Base-by-base conservation (phyloP, 495 filamentous ascomycete genomes). In the Xylaria telfairii region DNA sequence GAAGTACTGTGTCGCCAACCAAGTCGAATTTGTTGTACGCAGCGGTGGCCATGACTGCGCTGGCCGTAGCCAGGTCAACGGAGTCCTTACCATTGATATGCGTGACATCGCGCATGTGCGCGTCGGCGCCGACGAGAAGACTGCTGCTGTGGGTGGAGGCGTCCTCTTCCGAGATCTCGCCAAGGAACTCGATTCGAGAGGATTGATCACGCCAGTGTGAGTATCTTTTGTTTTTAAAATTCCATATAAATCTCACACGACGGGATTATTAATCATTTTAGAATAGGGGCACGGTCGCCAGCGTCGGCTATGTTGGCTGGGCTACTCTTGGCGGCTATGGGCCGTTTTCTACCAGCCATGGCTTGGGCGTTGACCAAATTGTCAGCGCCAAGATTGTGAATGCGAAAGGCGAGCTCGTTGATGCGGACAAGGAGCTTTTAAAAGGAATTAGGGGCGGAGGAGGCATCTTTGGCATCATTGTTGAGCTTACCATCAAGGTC, bases 401-500 rank as follows among this genome's bases (percentile, higher is more conserved):
- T 13, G 76, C 79, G 13, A 73, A 74, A n/a, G 78, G 76, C 30
- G 69, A 77, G 46, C 47, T 80, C 3, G 39, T 81, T 12, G 74
- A 76, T 30, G 73, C 72, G n/a, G 69, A 68, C 41, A 26, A 75
- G 0, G 80, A n/a, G n/a, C n/a, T n/a, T n/a, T n/a, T n/a, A n/a
- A n/a, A n/a, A n/a, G n/a, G n/a, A 10, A 71, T 85, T 24, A 74
- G 78, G 44, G 84, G 83, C n/a, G 82, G 81, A 15, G 77, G 77
- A 28, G 79, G 76, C 34, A 84, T 83, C 71, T 83, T 86, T 49
- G 82, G 83, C n/a, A 73, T 86, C 47, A 76, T 86, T 12, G 82
- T 81, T 3, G 77, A n/a, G 61, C 51, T 80, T 24, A 75, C 72
- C 21, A 63, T 77, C 34, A 72, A 73, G 44, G 71, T 70, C 12